Base-by-base conservation (phyloP, 352 stramenopile genomes). In the Phytophthora lateralis region DNA sequence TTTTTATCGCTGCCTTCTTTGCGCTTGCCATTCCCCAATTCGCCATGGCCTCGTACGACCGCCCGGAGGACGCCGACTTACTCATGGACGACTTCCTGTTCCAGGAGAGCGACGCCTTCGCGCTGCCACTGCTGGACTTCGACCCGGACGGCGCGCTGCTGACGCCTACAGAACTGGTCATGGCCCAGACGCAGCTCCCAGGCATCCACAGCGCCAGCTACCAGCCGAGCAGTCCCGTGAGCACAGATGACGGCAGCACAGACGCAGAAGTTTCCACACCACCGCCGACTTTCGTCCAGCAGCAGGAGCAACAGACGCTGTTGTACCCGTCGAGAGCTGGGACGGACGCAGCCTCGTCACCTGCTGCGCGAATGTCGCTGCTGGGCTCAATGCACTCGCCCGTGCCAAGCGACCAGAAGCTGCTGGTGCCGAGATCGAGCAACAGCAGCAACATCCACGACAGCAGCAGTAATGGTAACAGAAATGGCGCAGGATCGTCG, bases 61-160 rank as follows among this genome's bases (percentile, higher is more conserved):
- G 30, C 2, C 26, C 26, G 35, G 39, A 52, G 12, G 44, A 59
- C 20, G 15, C 20, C 17, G 55, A 63, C 21, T 43, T 66, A 30
- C 37, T 88, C 54, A 73, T 85, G 69, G 78, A 84, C 67, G 78
- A 85, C 37, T 68, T 88, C 21, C 67, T 88, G 38, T 63, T 79
- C 41, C 64, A 80, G 32, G 75, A 87, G 59, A 66, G 63, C 41
- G 60, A 73, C 44, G 38, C 32, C 46, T 73, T 73, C 15, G 46
- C 60, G n/a, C 34, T 73, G 34, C 49, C 73, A 51, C 51, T 78
- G 46, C 60, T 90, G 51, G 76, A 88, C 50, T 75, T 81, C n/a
- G 63, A 73, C 41, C 47, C 54, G 32, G 63, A 73, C 42, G 55
- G 34, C 17, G 45, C 63, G 41, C 54, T 76, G 35, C 51, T 76